A percentile compares a stretch with the other conserved stretches of the same genome.
Conservation (phyloP, 2,329 filamentous ascomycete genomes). For the Delphinella strobiligena region DNA sequence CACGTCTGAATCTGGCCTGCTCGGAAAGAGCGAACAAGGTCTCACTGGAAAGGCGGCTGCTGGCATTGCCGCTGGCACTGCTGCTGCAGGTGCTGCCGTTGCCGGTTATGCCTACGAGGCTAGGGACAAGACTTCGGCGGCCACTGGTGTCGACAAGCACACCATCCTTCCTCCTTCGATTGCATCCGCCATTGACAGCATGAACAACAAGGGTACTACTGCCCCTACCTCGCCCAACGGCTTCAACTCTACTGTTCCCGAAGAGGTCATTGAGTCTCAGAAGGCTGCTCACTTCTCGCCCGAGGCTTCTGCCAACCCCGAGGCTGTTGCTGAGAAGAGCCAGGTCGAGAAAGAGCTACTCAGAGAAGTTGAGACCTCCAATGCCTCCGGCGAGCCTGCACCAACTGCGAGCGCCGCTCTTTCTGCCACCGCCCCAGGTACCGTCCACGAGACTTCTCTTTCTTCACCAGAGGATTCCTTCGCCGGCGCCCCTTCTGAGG, state of each 20-base stretch:
- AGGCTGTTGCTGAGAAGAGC: slow-evolving; percentile 64
- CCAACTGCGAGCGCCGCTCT: slow-evolving; percentile 27
- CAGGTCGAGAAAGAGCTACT: slow-evolving; percentile 63
- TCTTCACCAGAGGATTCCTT: slow-evolving; percentile 13
- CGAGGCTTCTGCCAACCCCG: slow-evolving; percentile 58
- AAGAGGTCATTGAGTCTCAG: slow-evolving; percentile 21
- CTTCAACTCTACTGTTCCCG: slow-evolving; percentile 11
- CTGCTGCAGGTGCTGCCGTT: slow-evolving; percentile 24
- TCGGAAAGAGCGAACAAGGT: slow-evolving; percentile 21
- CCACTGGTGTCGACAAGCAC: slow-evolving; percentile 35
- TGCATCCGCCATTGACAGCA: slow-evolving; percentile 34
- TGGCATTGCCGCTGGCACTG: slow-evolving; percentile 33
- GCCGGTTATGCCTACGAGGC: slow-evolving; percentile 22
- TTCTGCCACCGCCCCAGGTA: slow-evolving; percentile 21
- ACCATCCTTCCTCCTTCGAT: slow-evolving; percentile 19
- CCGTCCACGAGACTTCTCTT: slow-evolving; percentile 5
- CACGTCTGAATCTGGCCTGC: slow-evolving; percentile 19
- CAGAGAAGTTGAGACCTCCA: slow-evolving; percentile 37
- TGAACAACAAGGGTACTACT: slow-evolving; percentile 14
- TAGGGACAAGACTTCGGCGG: slow-evolving; percentile 23
- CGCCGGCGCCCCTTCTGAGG: slow-evolving; percentile 12
- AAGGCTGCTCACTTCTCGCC: slow-evolving; percentile 45
- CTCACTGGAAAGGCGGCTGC: slow-evolving; percentile 27
- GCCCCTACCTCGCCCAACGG: slow-evolving; percentile 11
- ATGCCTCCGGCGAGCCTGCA: slow-evolving; percentile 33